Evolutionary conservation across 163 green algal genomes (phyloP).

Genomic region (Picocystis sp.): DNA sequence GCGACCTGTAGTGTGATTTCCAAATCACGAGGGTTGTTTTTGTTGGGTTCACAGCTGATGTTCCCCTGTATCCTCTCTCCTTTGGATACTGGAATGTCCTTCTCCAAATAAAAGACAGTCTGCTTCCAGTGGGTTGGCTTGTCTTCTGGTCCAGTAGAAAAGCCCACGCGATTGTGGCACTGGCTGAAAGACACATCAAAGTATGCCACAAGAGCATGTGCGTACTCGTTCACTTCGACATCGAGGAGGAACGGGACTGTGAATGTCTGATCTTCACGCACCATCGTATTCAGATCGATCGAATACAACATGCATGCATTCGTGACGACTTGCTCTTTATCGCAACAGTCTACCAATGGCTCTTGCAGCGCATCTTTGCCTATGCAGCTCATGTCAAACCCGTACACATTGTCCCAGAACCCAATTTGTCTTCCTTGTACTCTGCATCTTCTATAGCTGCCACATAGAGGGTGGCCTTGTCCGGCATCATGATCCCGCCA

Average conservation of each 20-base stretch:
- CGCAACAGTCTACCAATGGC: slow-evolving; percentile 76
- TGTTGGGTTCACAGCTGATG: slow-evolving; percentile 36
- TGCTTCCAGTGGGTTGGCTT: slow-evolving; percentile 90
- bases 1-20: slow-evolving; percentile 40
- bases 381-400: slow-evolving; percentile 84
- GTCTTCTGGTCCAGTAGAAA: slow-evolving; percentile 47
- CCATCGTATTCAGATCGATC: slow-evolving; percentile 64
- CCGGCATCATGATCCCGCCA: slow-evolving; percentile 72
- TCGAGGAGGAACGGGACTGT: slow-evolving; percentile 43
- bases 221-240: slow-evolving; percentile 63
- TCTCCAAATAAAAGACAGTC: slow-evolving; percentile 87
- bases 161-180: slow-evolving; percentile 63
- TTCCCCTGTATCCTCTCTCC: slow-evolving; percentile 43
- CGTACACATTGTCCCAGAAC: slow-evolving; percentile 93
- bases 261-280: slow-evolving; percentile 56
- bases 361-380: slow-evolving; percentile 57
- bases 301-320: slow-evolving; percentile 16
- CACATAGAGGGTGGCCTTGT: slow-evolving; percentile 54
- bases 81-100: slow-evolving; percentile 50
- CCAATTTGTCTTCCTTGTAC: slow-evolving; percentile 77
- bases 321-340: slow-evolving; percentile 50
- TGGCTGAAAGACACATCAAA: slow-evolving; percentile 72
- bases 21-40: slow-evolving; percentile 25
- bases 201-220: slow-evolving; percentile 79
- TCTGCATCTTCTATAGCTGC: slow-evolving; percentile 68